Evolutionary conservation across 441 rosid genomes (phyloP).

Genomic region (Mallotus japonicus): DNA sequence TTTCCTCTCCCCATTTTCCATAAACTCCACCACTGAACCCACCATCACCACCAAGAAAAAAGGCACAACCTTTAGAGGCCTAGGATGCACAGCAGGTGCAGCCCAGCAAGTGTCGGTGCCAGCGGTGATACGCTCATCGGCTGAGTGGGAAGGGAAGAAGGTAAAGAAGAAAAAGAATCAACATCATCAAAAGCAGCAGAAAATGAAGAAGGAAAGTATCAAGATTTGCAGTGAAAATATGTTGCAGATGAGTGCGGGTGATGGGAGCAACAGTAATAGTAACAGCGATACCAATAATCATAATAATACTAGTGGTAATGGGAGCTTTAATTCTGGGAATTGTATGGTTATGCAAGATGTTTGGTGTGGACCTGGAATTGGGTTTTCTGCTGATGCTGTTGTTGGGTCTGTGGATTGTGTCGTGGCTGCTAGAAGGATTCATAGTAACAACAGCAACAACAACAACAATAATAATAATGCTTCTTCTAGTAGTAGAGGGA

Average conservation of each 20-base stretch:
- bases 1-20: conserved; percentile 29
- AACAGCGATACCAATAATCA: not conserved
- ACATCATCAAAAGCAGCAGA: conserved; percentile 36
- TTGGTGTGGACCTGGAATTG: conserved; percentile 84
- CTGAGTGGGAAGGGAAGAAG: conserved; percentile 66
- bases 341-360: conserved; percentile 63
- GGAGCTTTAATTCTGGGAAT: conserved; percentile 28
- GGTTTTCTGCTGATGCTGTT: conserved; percentile 56
- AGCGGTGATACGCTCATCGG: conserved; percentile 68
- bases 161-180: conserved; percentile 47
- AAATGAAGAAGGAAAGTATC: conserved; percentile 36
- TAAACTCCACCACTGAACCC: conserved; percentile 22
- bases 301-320: conserved; percentile 18
- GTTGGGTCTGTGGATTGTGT: conserved; percentile 63
- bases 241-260: conserved; percentile 13
- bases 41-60: conserved; percentile 44
- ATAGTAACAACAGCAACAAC: not conserved
- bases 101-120: conserved; percentile 85
- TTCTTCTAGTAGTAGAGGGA: conserved; percentile 44
- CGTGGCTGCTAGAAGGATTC: conserved; percentile 26
- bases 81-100: conserved; percentile 75
- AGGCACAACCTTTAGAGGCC: conserved; percentile 50
- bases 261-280: not conserved
- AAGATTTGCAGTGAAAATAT: conserved; percentile 28
- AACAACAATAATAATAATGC: conserved; percentile 9